A percentile compares a stretch with the other conserved stretches of the same genome.
phyloP scores from a whole-genome alignment of 352 stramenopile genomes.

The Plasmopara halstedii region DNA sequence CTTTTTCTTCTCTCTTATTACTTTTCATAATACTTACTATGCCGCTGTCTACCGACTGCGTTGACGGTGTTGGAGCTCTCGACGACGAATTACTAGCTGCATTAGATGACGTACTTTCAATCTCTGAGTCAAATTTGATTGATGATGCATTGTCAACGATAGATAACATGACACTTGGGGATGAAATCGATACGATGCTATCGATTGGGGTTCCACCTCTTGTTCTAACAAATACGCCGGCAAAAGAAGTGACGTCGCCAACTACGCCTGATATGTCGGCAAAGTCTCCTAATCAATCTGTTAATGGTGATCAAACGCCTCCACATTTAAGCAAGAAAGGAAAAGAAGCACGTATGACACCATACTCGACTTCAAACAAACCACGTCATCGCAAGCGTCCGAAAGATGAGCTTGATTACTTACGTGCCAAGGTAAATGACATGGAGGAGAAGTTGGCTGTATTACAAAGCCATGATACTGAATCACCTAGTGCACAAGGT shows the following conservation, averaged over 20 bases:
- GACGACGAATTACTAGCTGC: conserved; percentile 23
- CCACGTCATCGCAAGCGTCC: conserved; percentile 23
- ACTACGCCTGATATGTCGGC: neutral
- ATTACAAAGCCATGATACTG: conserved; percentile 5
- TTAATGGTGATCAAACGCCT: neutral
- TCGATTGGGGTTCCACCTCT: conserved; percentile 4
- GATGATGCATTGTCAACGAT: conserved; percentile 6
- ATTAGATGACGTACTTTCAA: conserved; percentile 26
- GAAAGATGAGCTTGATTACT: conserved; percentile 34
- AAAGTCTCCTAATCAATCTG: neutral
- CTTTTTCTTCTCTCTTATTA: neutral
- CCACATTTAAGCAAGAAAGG: conserved; percentile 5
- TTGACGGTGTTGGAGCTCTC: conserved; percentile 7
- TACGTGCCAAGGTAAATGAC: conserved; percentile 23
- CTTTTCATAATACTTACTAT: neutral
- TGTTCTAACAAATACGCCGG: neutral
- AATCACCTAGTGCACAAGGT: conserved; percentile 7
- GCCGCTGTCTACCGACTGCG: neutral
- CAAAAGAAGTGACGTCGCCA: neutral
- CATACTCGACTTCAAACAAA: conserved; percentile 15
- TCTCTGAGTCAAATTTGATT: conserved; percentile 10
- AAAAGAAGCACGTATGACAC: conserved; percentile 8
- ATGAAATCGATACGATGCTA: conserved; percentile 15
- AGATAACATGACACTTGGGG: neutral
- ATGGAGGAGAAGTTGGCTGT: conserved; percentile 24